Conservation (phyloP, 2,329 filamentous ascomycete genomes). For the Monilinia laxa region DNA sequence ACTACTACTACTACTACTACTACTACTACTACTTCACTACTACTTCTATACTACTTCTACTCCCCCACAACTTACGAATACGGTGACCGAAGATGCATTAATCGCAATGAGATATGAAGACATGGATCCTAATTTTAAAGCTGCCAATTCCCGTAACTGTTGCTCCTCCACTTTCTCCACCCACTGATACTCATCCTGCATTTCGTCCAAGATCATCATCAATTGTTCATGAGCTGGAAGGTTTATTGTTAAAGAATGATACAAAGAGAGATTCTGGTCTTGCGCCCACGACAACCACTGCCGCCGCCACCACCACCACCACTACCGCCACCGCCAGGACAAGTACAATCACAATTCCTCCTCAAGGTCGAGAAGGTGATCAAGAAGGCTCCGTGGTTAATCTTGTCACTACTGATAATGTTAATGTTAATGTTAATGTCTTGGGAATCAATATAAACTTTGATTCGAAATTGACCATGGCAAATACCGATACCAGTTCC, state of each 20-base stretch:
- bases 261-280: slow-evolving; percentile 56
- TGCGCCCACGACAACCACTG: slow-evolving; percentile 47
- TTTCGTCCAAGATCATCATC: slow-evolving; percentile 25
- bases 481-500: neutral
- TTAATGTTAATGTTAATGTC: slow-evolving; percentile 14
- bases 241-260: slow-evolving; percentile 38
- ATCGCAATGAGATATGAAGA: slow-evolving; percentile 62
- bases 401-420: slow-evolving; percentile 20
- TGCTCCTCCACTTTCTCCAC: slow-evolving; percentile 35
- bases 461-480: slow-evolving; percentile 25
- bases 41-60: too few species aligned
- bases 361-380: slow-evolving; percentile 24
- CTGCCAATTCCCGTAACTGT: slow-evolving; percentile 52
- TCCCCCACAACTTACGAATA: slow-evolving; percentile 19
- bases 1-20: too few species aligned
- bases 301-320: slow-evolving; percentile 32
- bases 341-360: too few species aligned
- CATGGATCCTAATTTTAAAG: slow-evolving; percentile 51
- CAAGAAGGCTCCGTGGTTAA: slow-evolving; percentile 44
- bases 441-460: slow-evolving; percentile 35
- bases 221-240: slow-evolving; percentile 32
- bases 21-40: too few species aligned
- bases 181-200: slow-evolving; percentile 37
- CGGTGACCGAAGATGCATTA: slow-evolving; percentile 39
- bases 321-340: too few species aligned